phyloP scores from a whole-genome alignment of 2,329 filamentous ascomycete species.

The Trichoderma semiorbis region DNA sequence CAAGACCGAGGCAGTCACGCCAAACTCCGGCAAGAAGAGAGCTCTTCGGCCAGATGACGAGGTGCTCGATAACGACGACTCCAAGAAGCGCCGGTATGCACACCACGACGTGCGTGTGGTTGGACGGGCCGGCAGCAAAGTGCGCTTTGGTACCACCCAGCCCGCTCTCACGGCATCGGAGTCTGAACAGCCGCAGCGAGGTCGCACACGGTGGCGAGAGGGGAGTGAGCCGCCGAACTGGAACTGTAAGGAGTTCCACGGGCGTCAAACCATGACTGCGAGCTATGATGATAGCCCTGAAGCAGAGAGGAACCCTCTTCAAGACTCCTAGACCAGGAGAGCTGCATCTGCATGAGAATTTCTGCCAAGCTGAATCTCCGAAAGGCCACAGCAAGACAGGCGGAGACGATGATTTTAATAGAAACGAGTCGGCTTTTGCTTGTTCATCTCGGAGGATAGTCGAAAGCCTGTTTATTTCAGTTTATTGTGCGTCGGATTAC shows the following conservation, averaged over 20 bases:
- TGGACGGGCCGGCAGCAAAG: not conserved
- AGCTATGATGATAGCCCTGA: not conserved
- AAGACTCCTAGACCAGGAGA: not conserved
- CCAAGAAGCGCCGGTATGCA: not conserved
- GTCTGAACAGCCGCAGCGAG: not conserved
- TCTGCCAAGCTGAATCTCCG: not conserved
- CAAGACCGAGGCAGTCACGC: not conserved
- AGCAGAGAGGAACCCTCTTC: not conserved
- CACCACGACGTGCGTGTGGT: not conserved
- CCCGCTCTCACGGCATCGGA: not conserved
- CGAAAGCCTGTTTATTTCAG: not conserved
- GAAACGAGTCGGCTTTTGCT: not conserved
- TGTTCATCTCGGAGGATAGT: not conserved
- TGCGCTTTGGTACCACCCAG: not conserved
- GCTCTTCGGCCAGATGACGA: not conserved
- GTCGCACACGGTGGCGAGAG: not conserved
- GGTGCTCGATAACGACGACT: not conserved
- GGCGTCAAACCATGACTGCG: not conserved
- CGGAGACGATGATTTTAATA: rapidly evolving
- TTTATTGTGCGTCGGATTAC: not conserved
- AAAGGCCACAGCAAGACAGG: not conserved
- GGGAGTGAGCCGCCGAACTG: not conserved
- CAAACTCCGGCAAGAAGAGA: not conserved
- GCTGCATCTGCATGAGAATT: no score
- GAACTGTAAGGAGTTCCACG: not conserved